A percentile compares a stretch with the other conserved stretches of the same genome.
These are phyloP conservation scores for Coemansia sp. DNA, from an alignment of 192 early-diverging fungal species.

Conservation along the genomic window DNA sequence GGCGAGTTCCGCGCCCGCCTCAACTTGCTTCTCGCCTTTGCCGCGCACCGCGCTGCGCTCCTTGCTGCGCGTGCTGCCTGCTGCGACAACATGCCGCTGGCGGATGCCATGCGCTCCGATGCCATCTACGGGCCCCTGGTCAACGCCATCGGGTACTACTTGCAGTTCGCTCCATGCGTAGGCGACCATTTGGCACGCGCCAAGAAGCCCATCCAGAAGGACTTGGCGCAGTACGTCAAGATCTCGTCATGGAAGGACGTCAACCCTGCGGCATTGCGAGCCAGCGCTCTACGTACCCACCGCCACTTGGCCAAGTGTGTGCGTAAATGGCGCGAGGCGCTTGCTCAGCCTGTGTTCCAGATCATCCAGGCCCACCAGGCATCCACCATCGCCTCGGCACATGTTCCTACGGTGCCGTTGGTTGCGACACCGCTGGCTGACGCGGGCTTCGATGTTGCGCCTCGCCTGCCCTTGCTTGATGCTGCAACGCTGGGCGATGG, in stretches of 20 bases:
- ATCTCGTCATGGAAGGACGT: constrained; percentile 98
- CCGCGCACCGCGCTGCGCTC: constrained; percentile 27
- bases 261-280: constrained; percentile 87
- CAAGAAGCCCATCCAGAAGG: constrained; percentile 80
- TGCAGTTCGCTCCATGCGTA: constrained; percentile 68
- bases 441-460: constrained; percentile 24
- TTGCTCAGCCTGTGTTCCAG: constrained; percentile 71
- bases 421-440: constrained; percentile 29
- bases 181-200: constrained; percentile 59
- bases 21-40: constrained; percentile 67
- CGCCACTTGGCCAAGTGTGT: constrained; percentile 89
- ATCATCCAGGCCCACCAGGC: constrained; percentile 45
- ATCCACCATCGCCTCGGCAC: constrained; percentile 16
- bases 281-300: constrained; percentile 91
- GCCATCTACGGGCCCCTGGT: constrained; percentile 36
- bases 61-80: background rate
- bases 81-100: background rate
- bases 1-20: constrained; percentile 82
- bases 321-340: constrained; percentile 77
- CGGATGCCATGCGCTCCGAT: constrained; percentile 12
- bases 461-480: background rate
- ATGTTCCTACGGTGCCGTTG: constrained; percentile 21
- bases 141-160: constrained; percentile 83
- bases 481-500: background rate
- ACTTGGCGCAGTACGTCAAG: constrained; percentile 91